Base-by-base conservation (phyloP, 1,284 basidiomycete genomes). In the Apiotrichum mycotoxinovorans region DNA sequence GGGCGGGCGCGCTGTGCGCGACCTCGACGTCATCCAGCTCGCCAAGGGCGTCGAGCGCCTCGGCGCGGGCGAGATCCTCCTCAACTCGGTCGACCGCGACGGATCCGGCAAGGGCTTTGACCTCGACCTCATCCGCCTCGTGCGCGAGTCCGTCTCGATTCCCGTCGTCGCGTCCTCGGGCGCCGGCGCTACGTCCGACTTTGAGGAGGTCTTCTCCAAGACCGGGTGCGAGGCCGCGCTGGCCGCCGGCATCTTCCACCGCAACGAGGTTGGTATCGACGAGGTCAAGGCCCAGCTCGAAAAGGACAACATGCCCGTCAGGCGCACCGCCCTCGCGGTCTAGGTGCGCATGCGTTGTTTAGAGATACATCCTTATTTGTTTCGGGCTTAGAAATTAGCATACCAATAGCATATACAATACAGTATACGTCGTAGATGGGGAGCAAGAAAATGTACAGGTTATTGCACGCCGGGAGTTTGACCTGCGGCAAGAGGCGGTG, bases 71-170 rank as follows among this genome's bases (percentile, higher is more conserved):
- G 96, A 99, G 78, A 85, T 98, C 57, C 77, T 99, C 53, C 81
- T 99, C 58, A 99, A 99, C 79, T 91, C 88, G 74, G 97, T 99
- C 68, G 96, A 99, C 77, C 83, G 92, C 60, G 96, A 99, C 71
- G 96, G 96, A 3, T 89, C 89, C 0, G 92, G 93, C 47, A 82
- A 84, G 49, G 96, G 96, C 14, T 99, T 97, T 71, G 96, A 99
- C 78, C 78, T 88, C 41, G 89, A 89, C 64, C 80, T 99, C 23
- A 78, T 98, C 57, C 79, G 82, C 26, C 80, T 94, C 57, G 87
- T 98, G 52, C 87, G 87, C 67, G 76, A 77, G 49, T 83, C 80
- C 38, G 92, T 98, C 22, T 81, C 81, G 42, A 95, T 98, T 60
- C 96, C 96, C 0, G 90, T 98, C 51, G 87, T 99, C 20, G 94